phyloP scores from a whole-genome alignment of 371 early-diverging fungal genomes.

The Thermomucor indicae-seudaticae region DNA sequence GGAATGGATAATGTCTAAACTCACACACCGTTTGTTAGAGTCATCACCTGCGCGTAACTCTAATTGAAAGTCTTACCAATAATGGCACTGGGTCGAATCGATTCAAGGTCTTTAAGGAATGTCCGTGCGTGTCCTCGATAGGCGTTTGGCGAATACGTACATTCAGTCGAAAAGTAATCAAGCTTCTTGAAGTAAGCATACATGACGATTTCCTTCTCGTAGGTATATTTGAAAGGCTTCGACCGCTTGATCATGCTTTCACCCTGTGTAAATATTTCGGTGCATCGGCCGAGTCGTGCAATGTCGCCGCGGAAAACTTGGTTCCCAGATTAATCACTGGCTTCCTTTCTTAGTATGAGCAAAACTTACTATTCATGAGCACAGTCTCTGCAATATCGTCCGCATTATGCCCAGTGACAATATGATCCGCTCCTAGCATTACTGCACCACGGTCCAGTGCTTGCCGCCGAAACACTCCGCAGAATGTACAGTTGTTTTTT shows the following conservation, averaged over 20 bases:
- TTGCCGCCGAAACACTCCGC: conserved; percentile 99
- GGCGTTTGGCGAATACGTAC: conserved; percentile 98
- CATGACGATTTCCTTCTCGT: conserved; percentile 99
- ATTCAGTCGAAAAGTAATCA: conserved; percentile 99
- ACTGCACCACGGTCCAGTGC: conserved; percentile 97
- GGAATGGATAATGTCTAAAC: conserved; percentile 85
- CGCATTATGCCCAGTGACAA: conserved; percentile 99
- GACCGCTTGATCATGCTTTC: conserved; percentile 82
- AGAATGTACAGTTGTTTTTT: conserved; percentile 99
- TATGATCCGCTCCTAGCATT: conserved; percentile 89
- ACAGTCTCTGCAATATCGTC: conserved; percentile 99
- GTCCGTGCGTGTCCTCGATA: conserved; percentile 97
- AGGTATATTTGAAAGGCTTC: conserved; percentile 99
- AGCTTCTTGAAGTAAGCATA: conserved; percentile 99
- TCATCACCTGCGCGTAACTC: neutral
- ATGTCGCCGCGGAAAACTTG: conserved; percentile 97
- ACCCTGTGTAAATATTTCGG: conserved; percentile 83
- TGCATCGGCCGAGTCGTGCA: conserved; percentile 92
- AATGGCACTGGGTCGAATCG: conserved; percentile 88
- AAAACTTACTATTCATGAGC: conserved; percentile 94
- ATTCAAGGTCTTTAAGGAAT: conserved; percentile 97
- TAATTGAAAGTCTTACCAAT: conserved; percentile 52
- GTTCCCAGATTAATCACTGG: neutral
- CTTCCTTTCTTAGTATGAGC: neutral
- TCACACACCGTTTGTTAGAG: neutral